phyloP scores from a whole-genome alignment of 805 yeast species.

The Millerozyma miso region DNA sequence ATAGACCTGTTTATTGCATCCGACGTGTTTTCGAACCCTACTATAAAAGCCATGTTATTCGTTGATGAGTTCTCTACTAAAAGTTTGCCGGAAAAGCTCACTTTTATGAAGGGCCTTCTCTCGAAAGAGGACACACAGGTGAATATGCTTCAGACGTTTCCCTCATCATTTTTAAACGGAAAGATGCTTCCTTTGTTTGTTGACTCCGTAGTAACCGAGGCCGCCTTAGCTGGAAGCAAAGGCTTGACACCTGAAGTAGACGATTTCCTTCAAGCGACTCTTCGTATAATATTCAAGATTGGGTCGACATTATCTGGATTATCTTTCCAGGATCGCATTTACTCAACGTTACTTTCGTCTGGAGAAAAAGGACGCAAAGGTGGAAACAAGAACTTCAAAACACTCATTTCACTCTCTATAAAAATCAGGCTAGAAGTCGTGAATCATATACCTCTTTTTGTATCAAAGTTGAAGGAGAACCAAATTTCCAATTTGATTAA shows the following conservation, averaged over 20 bases:
- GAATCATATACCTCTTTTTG: constrained; percentile 46
- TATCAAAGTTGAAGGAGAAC: constrained; percentile 46
- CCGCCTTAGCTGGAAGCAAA: constrained; percentile 16
- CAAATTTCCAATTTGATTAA: constrained; percentile 49
- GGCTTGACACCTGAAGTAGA: constrained; percentile 26
- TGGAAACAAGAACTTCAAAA: constrained; percentile 17
- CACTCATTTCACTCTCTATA: constrained; percentile 28
- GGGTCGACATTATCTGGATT: constrained; percentile 68
- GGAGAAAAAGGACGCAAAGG: constrained; percentile 19
- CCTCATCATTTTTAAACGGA: constrained; percentile 48
- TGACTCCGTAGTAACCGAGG: constrained; percentile 44
- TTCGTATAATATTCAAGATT: constrained; percentile 56
- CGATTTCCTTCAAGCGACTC: constrained; percentile 41
- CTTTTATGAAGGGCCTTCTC: constrained; percentile 66
- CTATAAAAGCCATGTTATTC: constrained; percentile 74
- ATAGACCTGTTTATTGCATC: constrained; percentile 69
- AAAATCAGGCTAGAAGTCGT: constrained; percentile 27
- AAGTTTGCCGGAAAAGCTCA: constrained; percentile 57
- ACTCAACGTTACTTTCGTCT: constrained; percentile 38
- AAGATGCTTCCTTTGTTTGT: constrained; percentile 72
- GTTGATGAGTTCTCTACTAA: constrained; percentile 82
- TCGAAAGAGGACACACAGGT: constrained; percentile 14
- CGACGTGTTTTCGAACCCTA: constrained; percentile 74
- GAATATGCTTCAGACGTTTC: constrained; percentile 27
- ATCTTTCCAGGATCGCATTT: constrained; percentile 69